phyloP scores from a whole-genome alignment of 2,329 filamentous ascomycete species.

The Huntiella moniliformis region DNA sequence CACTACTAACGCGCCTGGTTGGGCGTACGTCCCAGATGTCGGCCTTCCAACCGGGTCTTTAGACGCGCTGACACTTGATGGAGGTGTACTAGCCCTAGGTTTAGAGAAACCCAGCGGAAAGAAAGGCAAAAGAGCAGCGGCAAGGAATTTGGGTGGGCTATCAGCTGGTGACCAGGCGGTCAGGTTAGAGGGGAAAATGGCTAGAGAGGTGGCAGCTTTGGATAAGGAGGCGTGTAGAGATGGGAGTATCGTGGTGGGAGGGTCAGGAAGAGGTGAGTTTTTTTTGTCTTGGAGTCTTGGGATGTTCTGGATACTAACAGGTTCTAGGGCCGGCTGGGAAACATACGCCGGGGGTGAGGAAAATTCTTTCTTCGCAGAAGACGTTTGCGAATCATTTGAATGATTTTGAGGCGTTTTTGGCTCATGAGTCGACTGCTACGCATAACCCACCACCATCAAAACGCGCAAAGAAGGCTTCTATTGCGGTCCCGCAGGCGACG shows the following conservation, averaged over 20 bases:
- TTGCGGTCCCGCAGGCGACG: conserved; percentile 21
- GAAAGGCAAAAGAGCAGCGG: conserved; percentile 37
- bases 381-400: conserved; percentile 69
- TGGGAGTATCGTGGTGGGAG: conserved; percentile 48
- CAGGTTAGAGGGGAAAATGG: conserved; percentile 64
- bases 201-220: conserved; percentile 65
- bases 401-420: conserved; percentile 50
- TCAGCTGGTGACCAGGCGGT: conserved; percentile 51
- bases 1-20: conserved; percentile 59
- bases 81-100: no score
- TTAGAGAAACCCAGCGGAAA: conserved; percentile 28
- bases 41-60: conserved; percentile 27
- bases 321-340: conserved; percentile 20
- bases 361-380: conserved; percentile 63
- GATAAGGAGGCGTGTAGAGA: conserved; percentile 64
- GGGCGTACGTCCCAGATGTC: conserved; percentile 77
- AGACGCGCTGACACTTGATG: no score
- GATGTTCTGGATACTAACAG: background rate
- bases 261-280: conserved; percentile 27
- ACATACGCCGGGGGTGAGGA: conserved; percentile 51
- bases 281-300: background rate
- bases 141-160: conserved; percentile 33
- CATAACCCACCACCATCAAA: conserved; percentile 9
- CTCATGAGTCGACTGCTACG: conserved; percentile 17
- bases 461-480: conserved; percentile 4